These are phyloP conservation scores for Knoxia roxburghii DNA, from an alignment of 257 asterid species.

Conservation along the genomic window DNA sequence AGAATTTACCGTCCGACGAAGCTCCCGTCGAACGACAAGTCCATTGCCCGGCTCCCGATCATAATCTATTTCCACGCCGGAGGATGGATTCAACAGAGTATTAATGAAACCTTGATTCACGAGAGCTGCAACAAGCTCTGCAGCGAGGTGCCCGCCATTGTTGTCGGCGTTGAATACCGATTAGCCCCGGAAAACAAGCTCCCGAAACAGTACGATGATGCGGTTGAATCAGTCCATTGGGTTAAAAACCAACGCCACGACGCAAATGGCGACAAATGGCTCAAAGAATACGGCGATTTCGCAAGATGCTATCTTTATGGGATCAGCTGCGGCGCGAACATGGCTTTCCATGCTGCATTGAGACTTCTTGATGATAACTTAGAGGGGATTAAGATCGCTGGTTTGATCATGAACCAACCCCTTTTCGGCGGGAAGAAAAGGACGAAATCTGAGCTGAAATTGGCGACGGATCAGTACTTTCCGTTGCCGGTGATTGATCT, in stretches of 20 bases:
- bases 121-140: constrained; percentile 45
- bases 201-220: constrained; percentile 87
- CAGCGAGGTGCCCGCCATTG: constrained; percentile 50
- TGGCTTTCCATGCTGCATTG: constrained; percentile 52
- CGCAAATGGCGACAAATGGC: constrained; percentile 56
- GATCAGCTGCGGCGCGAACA: constrained; percentile 56
- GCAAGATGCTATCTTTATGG: constrained; percentile 74
- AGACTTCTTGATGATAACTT: constrained; percentile 36
- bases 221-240: constrained; percentile 63
- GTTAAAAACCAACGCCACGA: constrained; percentile 39
- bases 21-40: constrained; percentile 43
- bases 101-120: constrained; percentile 38
- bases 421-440: constrained; percentile 63
- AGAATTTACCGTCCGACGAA: constrained; percentile 72
- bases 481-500: constrained; percentile 73
- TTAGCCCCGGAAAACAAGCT: constrained; percentile 80
- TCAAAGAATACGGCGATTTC: constrained; percentile 52
- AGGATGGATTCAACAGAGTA: constrained; percentile 53
- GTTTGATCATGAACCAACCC: constrained; percentile 64
- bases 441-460: constrained; percentile 64
- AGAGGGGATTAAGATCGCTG: constrained; percentile 44
- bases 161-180: constrained; percentile 63
- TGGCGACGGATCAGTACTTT: constrained; percentile 60
- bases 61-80: constrained; percentile 63
- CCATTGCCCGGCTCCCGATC: constrained; percentile 64